Conservation (phyloP, 257 asterid species). For the Ballota nigra region DNA sequence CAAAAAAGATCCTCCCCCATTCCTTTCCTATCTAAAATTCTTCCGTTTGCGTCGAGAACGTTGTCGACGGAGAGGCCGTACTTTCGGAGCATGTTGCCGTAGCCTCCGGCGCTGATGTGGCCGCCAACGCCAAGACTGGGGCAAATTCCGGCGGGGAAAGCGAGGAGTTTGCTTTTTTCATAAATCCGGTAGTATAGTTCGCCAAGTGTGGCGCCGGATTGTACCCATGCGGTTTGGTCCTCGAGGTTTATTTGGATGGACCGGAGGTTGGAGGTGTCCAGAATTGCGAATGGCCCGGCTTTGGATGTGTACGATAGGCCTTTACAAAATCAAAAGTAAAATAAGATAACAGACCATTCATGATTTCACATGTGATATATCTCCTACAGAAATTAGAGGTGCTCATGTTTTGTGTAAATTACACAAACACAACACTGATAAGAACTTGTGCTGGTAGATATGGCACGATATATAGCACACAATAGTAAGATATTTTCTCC, state of each 20-base stretch:
- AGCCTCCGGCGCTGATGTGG: conserved; percentile 34
- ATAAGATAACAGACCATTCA: too few relatives aligned
- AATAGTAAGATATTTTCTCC: too few relatives aligned
- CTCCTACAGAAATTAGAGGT: too few relatives aligned
- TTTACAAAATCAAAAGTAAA: too few relatives aligned
- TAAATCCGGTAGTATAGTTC: conserved; percentile 30
- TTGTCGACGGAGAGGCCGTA: conserved; percentile 30
- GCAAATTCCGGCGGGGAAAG: conserved; percentile 34
- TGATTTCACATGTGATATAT: too few relatives aligned
- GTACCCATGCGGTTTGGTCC: conserved; percentile 28
- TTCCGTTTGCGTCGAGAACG: conserved; percentile 32
- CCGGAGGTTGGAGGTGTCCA: conserved; percentile 21
- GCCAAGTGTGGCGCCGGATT: conserved; percentile 29
- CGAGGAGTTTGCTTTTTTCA: conserved; percentile 25
- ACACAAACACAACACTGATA: too few relatives aligned
- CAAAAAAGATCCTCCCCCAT: conserved; percentile 47
- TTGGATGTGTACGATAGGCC: conserved; percentile 27
- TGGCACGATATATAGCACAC: too few relatives aligned
- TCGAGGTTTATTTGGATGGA: conserved; percentile 8
- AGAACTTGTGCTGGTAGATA: too few relatives aligned
- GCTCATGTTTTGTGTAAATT: too few relatives aligned
- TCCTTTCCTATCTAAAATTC: conserved; percentile 15
- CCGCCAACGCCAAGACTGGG: conserved; percentile 30
- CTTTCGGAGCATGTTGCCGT: conserved; percentile 32
- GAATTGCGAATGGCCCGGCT: conserved; percentile 14